Evolutionary conservation across 2,329 filamentous ascomycete genomes (phyloP).

Genomic region (Coccinonectria pachysandricola): DNA sequence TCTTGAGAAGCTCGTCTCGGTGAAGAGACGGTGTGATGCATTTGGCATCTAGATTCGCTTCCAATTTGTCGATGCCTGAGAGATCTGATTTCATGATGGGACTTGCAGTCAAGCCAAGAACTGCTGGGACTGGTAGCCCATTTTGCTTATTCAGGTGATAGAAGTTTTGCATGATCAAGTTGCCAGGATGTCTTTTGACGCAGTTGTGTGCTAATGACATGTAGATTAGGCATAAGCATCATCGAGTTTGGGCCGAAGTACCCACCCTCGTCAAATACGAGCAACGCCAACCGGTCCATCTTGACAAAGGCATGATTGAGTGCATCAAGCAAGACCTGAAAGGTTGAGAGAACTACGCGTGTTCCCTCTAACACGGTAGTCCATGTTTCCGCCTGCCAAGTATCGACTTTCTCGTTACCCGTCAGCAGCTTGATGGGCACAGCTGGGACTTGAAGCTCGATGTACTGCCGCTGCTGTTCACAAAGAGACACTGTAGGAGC

Average conservation of each 20-base stretch:
- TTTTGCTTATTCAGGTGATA: conserved; percentile 44
- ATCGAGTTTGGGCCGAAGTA: background rate
- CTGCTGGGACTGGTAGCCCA: conserved; percentile 42
- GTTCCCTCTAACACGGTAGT: conserved; percentile 52
- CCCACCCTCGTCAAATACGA: conserved; percentile 77
- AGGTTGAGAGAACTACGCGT: conserved; percentile 67
- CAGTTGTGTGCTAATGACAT: conserved; percentile 60
- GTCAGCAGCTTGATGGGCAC: conserved; percentile 53
- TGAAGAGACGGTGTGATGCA: conserved; percentile 60
- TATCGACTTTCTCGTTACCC: conserved; percentile 58
- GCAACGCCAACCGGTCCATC: conserved; percentile 51
- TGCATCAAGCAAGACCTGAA: conserved; percentile 64
- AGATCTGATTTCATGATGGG: conserved; percentile 54
- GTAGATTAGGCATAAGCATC: conserved; percentile 1
- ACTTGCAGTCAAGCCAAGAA: conserved; percentile 74
- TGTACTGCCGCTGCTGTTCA: conserved; percentile 52
- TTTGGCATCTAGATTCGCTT: conserved; percentile 58
- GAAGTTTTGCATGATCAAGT: conserved; percentile 61
- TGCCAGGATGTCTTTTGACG: conserved; percentile 50
- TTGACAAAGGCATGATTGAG: conserved; percentile 63
- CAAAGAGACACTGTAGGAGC: conserved; percentile 60
- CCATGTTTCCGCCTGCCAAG: conserved; percentile 65
- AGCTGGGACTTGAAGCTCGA: conserved; percentile 48
- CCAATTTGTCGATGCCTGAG: conserved; percentile 49
- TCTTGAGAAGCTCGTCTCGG: conserved; percentile 56